Evolutionary conservation across 73 alveolate species (phyloP), one percentile per base, ranked within the genome.

Genomic region (Symbiodinium natans): DNA sequence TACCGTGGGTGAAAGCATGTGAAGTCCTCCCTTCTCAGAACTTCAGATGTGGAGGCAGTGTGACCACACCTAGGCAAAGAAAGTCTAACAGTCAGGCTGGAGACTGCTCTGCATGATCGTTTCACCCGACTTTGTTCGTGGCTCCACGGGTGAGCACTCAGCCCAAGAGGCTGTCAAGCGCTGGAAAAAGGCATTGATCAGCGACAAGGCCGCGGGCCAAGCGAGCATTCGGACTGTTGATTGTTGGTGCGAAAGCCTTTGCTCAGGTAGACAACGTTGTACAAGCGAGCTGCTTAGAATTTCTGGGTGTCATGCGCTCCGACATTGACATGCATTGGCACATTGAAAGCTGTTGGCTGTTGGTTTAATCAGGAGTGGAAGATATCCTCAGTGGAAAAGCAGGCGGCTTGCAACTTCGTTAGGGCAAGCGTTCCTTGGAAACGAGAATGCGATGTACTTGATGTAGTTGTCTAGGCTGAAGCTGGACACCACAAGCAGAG

Each of bases 141-240:
- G 6, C 59, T n/a, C n/a, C n/a, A n/a, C n/a, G n/a, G n/a, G n/a
- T n/a, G n/a, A n/a, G n/a, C n/a, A n/a, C n/a, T n/a, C n/a, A n/a
- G 68, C 68, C 27, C 1, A 27, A 9, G 39, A 86, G 94, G 94
- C 42, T 27, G 27, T 84, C 31, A 43, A 86, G 94, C 54, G 94
- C 6, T 86, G 94, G 94, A 86, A 71, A 63, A 86, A 40, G 63
- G 94, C 94, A 23, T 27, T 86, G 63, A n/a, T 86, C 54, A 86
- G 94, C 83, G 94, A 86, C 83, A 86, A 86, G 40, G 94, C 68
- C 59, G 25, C 48, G 59, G 10, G 31, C 39, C 31, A 17, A 34
- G 68, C 68, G 68, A 21, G 68, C 21, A 17, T 52, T 27, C 68
- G 68, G 21, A 17, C 68, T 52, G 68, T 52, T 27, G 27, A 17